These are phyloP conservation scores for Pseudovirgaria hyperparasitica DNA, from an alignment of 2,329 filamentous ascomycete species.

Conservation along the genomic window DNA sequence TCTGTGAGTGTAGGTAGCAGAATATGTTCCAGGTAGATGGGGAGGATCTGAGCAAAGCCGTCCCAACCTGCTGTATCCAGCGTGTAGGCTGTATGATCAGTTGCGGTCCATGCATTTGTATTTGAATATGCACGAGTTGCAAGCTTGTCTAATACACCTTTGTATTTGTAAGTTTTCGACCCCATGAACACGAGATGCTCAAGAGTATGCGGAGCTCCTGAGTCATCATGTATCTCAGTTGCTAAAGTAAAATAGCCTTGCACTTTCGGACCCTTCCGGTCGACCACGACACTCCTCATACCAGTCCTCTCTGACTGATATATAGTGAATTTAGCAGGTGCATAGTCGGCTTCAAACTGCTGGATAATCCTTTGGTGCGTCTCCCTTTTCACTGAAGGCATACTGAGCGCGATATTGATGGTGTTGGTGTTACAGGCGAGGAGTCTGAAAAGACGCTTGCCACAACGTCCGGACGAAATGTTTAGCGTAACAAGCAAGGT, in stretches of 20 bases:
- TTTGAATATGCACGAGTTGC: constrained; percentile 84
- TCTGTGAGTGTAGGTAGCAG: constrained; percentile 86
- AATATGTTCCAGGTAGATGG: constrained; percentile 90
- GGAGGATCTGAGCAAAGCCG: constrained; percentile 85
- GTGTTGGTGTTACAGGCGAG: too few relatives aligned
- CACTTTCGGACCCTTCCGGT: constrained; percentile 86
- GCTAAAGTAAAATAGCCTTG: constrained; percentile 90
- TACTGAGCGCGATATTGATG: too few relatives aligned
- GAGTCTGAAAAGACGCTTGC: too few relatives aligned
- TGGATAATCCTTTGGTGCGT: constrained; percentile 71
- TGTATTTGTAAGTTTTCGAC: constrained; percentile 86
- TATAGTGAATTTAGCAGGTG: constrained; percentile 75
- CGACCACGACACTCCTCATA: constrained; percentile 85
- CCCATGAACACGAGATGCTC: constrained; percentile 50
- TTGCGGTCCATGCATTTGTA: constrained; percentile 96
- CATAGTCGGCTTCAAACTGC: constrained; percentile 80
- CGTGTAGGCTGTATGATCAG: constrained; percentile 92
- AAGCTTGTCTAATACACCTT: constrained; percentile 87
- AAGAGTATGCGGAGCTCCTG: constrained; percentile 57
- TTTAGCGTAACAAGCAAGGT: too few relatives aligned
- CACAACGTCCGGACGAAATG: too few relatives aligned
- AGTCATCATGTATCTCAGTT: constrained; percentile 96
- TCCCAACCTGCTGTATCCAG: constrained; percentile 94
- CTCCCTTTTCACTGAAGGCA: constrained; percentile 23
- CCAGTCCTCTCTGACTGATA: constrained; percentile 93